Conservation (phyloP, 208 protist genomes). For the Phytomonas francai region DNA sequence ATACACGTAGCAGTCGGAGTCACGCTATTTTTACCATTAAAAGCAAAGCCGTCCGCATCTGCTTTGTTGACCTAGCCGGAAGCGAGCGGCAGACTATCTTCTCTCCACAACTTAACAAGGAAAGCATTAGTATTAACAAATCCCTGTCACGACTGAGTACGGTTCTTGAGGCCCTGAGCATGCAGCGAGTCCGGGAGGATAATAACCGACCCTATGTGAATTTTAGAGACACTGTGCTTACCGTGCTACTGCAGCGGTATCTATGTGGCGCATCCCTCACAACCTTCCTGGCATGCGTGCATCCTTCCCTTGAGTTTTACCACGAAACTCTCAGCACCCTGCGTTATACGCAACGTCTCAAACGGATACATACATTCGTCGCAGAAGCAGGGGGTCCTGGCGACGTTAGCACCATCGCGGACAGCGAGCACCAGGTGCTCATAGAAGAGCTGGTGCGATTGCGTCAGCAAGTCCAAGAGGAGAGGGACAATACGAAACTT, state of each 20-base stretch:
- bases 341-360: conserved; percentile 80
- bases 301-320: conserved; percentile 45
- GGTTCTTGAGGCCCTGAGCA: conserved; percentile 78
- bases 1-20: conserved; percentile 86
- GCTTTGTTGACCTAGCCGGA: conserved; percentile 83
- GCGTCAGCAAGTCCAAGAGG: conserved; percentile 32
- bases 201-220: conserved; percentile 60
- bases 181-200: conserved; percentile 29
- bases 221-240: conserved; percentile 82
- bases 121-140: conserved; percentile 89
- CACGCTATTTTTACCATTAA: conserved; percentile 91
- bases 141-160: conserved; percentile 83
- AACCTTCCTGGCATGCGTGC: conserved; percentile 85
- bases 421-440: conserved; percentile 35
- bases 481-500: conserved; percentile 15
- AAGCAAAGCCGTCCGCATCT: conserved; percentile 57
- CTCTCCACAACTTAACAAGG: conserved; percentile 74
- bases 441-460: conserved; percentile 51
- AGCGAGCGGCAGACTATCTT: conserved; percentile 82
- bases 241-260: conserved; percentile 84
- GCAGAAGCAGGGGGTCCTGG: conserved; percentile 13
- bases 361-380: conserved; percentile 42
- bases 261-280: conserved; percentile 70
- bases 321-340: conserved; percentile 82
- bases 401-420: conserved; percentile 31